Base-by-base conservation (phyloP, 495 filamentous ascomycete species). In the Articulospora tetracladia region DNA sequence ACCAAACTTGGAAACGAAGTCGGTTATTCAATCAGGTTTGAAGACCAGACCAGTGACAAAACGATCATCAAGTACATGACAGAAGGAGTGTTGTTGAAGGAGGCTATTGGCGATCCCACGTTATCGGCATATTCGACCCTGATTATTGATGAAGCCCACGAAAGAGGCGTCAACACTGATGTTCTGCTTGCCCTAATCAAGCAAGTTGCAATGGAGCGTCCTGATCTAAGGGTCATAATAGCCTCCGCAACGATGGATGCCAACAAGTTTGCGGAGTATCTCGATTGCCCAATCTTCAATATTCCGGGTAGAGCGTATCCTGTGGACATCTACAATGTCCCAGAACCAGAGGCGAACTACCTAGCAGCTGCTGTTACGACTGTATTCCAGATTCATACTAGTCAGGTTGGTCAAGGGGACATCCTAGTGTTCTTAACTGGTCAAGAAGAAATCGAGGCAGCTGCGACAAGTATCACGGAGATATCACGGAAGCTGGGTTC, bases 71-170 rank as follows among this genome's bases (percentile, higher is more conserved):
- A 97, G 72, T 98, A 97, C 70, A 96, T 97, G 92, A 98, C 94
- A 1, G 94, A 98, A 70, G 94, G 94, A 61, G 97, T 98, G 92
- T 79, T 98, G 46, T 77, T 98, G 20, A 82, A 93, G 68, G 93
- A 97, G 68, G 87, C 97, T 62, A 81, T 97, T 65, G 92, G 91
- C 0, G 92, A 97, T 70, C 93, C 95, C 0, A 88, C 91, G 57
- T 74, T 98, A 12, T 80, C 86, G 12, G 84, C 82, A n/a, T 98
- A 98, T 68, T 87, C 91, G 0, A 90, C 88, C 2, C 68, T 98
- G 62, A 97, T 98, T 89, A 93, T 98, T 61, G 94, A 98, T 68
- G 94, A 98, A 70, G 94, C 95, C 19, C 94, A 98, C 81, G 94
- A 98, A 69, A 80, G 94, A 63, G 97, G 91, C 0, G 79, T 98